phyloP scores from a whole-genome alignment of 805 yeast genomes.

The Yarrowia sp. region DNA sequence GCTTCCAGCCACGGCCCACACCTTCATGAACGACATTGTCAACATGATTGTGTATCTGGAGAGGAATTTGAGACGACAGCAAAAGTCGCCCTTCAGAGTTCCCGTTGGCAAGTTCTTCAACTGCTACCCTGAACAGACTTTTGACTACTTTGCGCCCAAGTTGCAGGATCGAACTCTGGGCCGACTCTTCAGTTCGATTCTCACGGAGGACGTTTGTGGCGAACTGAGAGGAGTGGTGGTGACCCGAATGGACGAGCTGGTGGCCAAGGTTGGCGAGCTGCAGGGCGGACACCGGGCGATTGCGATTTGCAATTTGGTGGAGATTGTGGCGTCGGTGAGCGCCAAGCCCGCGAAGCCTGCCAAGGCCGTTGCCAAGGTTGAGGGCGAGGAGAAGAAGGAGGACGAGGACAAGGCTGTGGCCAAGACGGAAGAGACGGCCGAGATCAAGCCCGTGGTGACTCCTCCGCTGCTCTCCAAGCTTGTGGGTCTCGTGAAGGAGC shows the following conservation, averaged over 20 bases:
- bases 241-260: constrained; percentile 11
- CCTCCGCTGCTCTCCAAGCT: constrained; percentile 5
- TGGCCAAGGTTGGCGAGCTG: constrained; percentile 24
- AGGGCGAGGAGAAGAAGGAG: constrained; percentile 3
- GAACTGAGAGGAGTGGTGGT: constrained; percentile 51
- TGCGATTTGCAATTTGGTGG: constrained; percentile 25
- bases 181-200: constrained; percentile 70
- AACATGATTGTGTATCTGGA: constrained; percentile 79
- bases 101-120: constrained; percentile 88
- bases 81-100: constrained; percentile 85
- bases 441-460: constrained; percentile 4
- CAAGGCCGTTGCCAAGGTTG: neutral
- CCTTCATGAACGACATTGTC: constrained; percentile 87
- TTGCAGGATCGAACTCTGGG: constrained; percentile 70
- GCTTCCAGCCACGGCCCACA: constrained; percentile 89
- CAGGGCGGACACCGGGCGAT: constrained; percentile 10
- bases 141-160: constrained; percentile 71
- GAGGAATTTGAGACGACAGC: constrained; percentile 80
- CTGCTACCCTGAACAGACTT: constrained; percentile 78
- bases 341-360: constrained; percentile 14
- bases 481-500: constrained; percentile 16
- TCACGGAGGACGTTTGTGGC: constrained; percentile 60
- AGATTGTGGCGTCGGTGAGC: neutral
- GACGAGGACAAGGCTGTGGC: neutral
- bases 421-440: neutral